phyloP scores from a whole-genome alignment of 164 flowering plant genomes.

The Vitis vinifera region DNA sequence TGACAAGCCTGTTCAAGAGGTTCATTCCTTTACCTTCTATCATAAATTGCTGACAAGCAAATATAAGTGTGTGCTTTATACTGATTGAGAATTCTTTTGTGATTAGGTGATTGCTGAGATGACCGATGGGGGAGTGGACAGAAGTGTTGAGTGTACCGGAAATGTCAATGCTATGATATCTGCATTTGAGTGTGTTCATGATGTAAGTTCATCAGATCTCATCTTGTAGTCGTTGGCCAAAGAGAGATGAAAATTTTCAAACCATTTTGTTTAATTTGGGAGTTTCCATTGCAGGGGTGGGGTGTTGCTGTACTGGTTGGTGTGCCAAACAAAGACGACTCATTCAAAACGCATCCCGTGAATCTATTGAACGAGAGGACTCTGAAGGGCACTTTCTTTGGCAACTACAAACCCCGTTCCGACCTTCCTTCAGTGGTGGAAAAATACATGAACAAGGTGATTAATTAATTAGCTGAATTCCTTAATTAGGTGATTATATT shows the following conservation, averaged over 20 bases:
- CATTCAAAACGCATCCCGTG: constrained; percentile 25
- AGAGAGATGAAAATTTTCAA: not conserved
- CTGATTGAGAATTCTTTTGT: not conserved
- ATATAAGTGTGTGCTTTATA: too few species aligned
- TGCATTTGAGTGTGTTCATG: constrained; percentile 50
- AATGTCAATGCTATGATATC: constrained; percentile 24
- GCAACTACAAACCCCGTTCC: constrained; percentile 37
- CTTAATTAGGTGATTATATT: too few species aligned
- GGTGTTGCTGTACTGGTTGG: constrained; percentile 44
- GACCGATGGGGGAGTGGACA: constrained; percentile 44
- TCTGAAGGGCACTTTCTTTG: constrained; percentile 39
- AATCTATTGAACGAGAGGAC: constrained; percentile 30
- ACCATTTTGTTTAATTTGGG: not conserved
- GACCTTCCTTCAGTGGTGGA: constrained; percentile 36
- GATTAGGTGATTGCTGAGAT: constrained; percentile 36
- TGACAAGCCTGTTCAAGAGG: constrained; percentile 49
- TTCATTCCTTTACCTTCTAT: constrained; percentile 1
- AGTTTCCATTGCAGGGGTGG: constrained; percentile 26
- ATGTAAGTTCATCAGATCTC: constrained; percentile 18
- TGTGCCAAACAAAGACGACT: constrained; percentile 35
- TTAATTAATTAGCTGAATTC: not conserved
- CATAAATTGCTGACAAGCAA: not conserved
- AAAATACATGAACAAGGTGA: constrained; percentile 29
- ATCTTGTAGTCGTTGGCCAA: not conserved
- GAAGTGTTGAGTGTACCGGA: constrained; percentile 42